Base-by-base conservation (phyloP, 352 stramenopile species). In the Phytophthora capsici region DNA sequence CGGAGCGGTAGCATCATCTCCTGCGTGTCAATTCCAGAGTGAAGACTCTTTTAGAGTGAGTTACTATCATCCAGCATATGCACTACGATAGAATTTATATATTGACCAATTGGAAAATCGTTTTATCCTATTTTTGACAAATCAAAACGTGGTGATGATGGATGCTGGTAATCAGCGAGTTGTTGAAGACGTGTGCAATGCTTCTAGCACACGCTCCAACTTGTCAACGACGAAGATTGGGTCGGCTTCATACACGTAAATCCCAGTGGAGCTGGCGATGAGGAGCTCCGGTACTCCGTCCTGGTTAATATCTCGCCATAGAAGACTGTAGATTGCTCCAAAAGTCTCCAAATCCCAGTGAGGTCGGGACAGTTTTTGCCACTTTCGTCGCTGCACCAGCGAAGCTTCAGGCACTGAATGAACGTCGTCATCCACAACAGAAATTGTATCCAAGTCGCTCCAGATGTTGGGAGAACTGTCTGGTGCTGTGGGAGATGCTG, bases 321-420 rank as follows among this genome's bases (percentile, higher is more conserved):
- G 49, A n/a, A 94, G 69, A 53, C 82, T 90, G 72, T 92, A 94
- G 63, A 94, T 82, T 30, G 73, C 58, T 1, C 85, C 85, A 49
- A 91, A 91, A 0, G 69, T 78, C 17, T 89, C 65, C 30, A 94
- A 51, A 38, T 82, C 52, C 78, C 80, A 91, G 8, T 64, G 32
- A 1, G 54, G 38, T 6, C 54, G 40, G 1, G 66, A 28, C 25
- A 87, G 26, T 34, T 69, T 55, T 7, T 63, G 43, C 84, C 84
- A 92, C 10, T 69, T 74, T 34, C 43, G 55, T 52, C 63, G 43
- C 23, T 41, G 55, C 20, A 40, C 22, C 37, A 67, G 12, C 4
- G 36, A 56, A 53, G 48, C 23, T 9, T 36, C 30, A 4, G 38
- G 9, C 14, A 22, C 16, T 17, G 43, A 34, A 20, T 44, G 16